phyloP scores from a whole-genome alignment of 495 filamentous ascomycete genomes.

The Cercophora newfieldiana region DNA sequence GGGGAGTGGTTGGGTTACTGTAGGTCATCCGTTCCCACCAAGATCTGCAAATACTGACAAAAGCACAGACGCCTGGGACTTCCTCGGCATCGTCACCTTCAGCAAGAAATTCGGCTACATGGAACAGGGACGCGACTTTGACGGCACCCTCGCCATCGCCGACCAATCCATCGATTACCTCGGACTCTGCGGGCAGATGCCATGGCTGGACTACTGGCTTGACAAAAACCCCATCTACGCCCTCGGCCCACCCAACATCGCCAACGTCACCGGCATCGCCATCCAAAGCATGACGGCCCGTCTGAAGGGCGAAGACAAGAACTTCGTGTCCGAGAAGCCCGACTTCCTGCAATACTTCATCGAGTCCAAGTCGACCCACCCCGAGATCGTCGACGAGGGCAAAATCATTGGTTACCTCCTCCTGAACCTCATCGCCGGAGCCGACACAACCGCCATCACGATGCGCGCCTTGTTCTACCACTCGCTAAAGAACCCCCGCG shows the following conservation, averaged over 20 bases:
- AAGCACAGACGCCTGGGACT: constrained; percentile 38
- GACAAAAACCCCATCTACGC: constrained; percentile 25
- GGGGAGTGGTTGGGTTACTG: constrained; percentile 29
- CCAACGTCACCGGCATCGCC: constrained; percentile 10
- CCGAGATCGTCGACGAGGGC: constrained; percentile 28
- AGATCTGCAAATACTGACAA: not conserved
- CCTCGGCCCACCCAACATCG: constrained; percentile 26
- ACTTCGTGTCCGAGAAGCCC: constrained; percentile 14
- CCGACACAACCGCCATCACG: constrained; percentile 55
- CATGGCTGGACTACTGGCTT: constrained; percentile 29
- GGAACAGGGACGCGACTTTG: constrained; percentile 29
- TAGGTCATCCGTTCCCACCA: constrained; percentile 13
- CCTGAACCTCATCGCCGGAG: constrained; percentile 48
- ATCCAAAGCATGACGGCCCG: constrained; percentile 18
- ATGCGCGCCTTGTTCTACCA: constrained; percentile 54
- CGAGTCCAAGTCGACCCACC: constrained; percentile 24
- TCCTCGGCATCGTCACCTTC: constrained; percentile 35
- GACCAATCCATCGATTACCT: constrained; percentile 24
- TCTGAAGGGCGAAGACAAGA: constrained; percentile 16
- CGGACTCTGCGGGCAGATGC: constrained; percentile 7
- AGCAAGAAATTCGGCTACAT: constrained; percentile 40
- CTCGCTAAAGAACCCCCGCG: constrained; percentile 45
- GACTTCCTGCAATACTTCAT: constrained; percentile 36
- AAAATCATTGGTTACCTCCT: constrained; percentile 27
- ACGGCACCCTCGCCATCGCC: constrained; percentile 20